Percentiles rank a stretch among this genome's conserved stretches.
These are phyloP conservation scores for Meripilus lineatus DNA, from an alignment of 1,284 basidiomycete genomes.

Conservation along the genomic window DNA sequence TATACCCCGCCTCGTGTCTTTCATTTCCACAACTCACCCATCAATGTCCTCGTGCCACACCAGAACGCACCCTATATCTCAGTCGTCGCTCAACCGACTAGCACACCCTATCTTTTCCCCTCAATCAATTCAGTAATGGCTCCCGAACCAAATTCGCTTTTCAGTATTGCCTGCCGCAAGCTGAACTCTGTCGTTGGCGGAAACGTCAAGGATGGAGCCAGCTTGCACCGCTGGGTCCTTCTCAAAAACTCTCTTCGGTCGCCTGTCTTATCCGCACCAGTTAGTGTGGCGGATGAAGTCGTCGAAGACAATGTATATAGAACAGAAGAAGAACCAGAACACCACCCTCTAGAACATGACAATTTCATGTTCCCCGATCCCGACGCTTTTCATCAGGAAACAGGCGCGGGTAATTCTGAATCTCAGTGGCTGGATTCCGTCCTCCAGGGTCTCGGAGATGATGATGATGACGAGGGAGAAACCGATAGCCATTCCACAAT, in stretches of 20 bases:
- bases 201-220: conserved; percentile 55
- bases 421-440: conserved; percentile 76
- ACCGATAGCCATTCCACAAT: conserved; percentile 27
- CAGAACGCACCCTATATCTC: conserved; percentile 23
- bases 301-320: conserved; percentile 38
- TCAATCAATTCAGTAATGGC: conserved; percentile 34
- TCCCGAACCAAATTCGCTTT: conserved; percentile 38
- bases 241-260: conserved; percentile 73
- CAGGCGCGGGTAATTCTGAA: conserved; percentile 53
- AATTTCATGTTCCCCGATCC: conserved; percentile 78
- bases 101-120: conserved; percentile 10
- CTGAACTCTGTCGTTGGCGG: conserved; percentile 55
- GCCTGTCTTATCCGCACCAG: conserved; percentile 20
- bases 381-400: conserved; percentile 43
- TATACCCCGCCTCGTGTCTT: conserved; percentile 16
- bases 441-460: conserved; percentile 64
- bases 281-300: conserved; percentile 24
- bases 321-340: conserved; percentile 37
- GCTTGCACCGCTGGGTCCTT: conserved; percentile 79
- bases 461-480: conserved; percentile 46
- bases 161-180: conserved; percentile 68
- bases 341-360: conserved; percentile 44
- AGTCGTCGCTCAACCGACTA: conserved; percentile 29
- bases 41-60: conserved; percentile 14
- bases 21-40: conserved; percentile 10